Base-by-base conservation (phyloP, 345 rosid genomes). In the Boechera stricta region DNA sequence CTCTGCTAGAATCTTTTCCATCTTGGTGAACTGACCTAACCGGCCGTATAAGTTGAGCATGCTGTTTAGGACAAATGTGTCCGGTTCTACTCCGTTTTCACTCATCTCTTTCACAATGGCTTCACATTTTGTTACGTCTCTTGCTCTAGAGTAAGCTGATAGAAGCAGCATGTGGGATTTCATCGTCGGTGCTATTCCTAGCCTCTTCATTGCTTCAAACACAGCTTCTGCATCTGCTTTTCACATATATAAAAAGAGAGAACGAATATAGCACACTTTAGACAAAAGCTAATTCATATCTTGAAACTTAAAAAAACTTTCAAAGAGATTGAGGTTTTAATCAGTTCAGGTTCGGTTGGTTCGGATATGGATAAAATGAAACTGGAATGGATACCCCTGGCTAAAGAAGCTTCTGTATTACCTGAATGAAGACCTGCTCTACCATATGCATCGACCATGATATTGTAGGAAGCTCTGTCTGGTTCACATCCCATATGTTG, bases 401-500 rank as follows among this genome's bases (percentile, higher is more conserved):
- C 16, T 38, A 60, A 26, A 63, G 31, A 26, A 38, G 80, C 32
- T 29, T 51, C 13, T 41, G 72, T 69, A 31, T 7, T 39, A 91
- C 98, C 98, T 71, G 80, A 79, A 67, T 87, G 84, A 79, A 86
- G 94, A 12, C 96, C 98, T 24, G 94, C 87, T 84, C 98, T 77
- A 15, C 96, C 98, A 64, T 91, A 90, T 26, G 97, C 98, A 81
- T 93, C 98, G 4, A 93, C 98, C 96, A 93, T 87, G 65, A 93
- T 93, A 77, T 91, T 93, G 75, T 85, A 93, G 2, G 98, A 91
- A 77, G 97, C 98, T 84, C 94, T 80, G 77, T 91, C 98, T 48
- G 97, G 98, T 78, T 93, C 98, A 79, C 92, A 88, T 15, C 97
- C 96, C 96, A 88, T 87, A 78, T 93, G 94, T 77, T 88, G 93